A percentile compares a stretch with the other conserved stretches of the same genome.
phyloP scores from a whole-genome alignment of 805 yeast genomes.

The Ogataea siamensis region DNA sequence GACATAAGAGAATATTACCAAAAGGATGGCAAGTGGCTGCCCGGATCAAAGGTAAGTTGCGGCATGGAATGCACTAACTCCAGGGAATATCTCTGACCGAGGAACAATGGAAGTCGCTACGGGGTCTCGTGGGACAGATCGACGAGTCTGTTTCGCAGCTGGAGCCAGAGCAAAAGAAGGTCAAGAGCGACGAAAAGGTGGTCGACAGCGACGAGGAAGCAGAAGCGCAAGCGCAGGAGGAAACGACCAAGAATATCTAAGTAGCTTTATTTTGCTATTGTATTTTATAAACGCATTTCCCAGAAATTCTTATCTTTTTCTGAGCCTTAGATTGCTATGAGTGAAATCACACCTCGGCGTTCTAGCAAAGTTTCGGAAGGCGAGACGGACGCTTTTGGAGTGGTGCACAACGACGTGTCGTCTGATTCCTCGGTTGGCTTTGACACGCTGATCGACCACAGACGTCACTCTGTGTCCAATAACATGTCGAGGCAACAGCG shows the following conservation, averaged over 20 bases:
- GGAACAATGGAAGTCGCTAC: constrained; percentile 51
- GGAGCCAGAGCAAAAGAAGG: constrained; percentile 14
- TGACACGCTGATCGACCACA: constrained; percentile 29
- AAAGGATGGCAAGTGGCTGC: constrained; percentile 54
- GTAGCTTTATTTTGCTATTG: not conserved
- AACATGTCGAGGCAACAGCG: not conserved
- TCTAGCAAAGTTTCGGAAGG: constrained; percentile 14
- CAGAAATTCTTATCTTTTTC: constrained; percentile 8
- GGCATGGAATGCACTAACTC: constrained; percentile 9
- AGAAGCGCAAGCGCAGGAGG: not conserved
- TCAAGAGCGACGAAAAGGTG: constrained; percentile 29
- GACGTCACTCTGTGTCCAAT: constrained; percentile 12
- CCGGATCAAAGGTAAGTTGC: constrained; percentile 68
- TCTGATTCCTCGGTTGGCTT: constrained; percentile 19
- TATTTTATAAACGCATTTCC: not conserved
- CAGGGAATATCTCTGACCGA: constrained; percentile 57
- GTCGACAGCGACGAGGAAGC: constrained; percentile 17
- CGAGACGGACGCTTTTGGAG: constrained; percentile 31
- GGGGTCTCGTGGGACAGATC: constrained; percentile 47
- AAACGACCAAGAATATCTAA: constrained; percentile 13
- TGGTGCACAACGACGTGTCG: constrained; percentile 27
- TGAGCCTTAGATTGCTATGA: constrained; percentile 7
- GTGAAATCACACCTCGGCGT: constrained; percentile 15
- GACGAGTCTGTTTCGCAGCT: constrained; percentile 44
- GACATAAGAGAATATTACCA: constrained; percentile 86